Percentiles rank a stretch among this genome's conserved stretches.
Evolutionary conservation across 345 rosid species (phyloP).

Genomic region (Camelina sativa): DNA sequence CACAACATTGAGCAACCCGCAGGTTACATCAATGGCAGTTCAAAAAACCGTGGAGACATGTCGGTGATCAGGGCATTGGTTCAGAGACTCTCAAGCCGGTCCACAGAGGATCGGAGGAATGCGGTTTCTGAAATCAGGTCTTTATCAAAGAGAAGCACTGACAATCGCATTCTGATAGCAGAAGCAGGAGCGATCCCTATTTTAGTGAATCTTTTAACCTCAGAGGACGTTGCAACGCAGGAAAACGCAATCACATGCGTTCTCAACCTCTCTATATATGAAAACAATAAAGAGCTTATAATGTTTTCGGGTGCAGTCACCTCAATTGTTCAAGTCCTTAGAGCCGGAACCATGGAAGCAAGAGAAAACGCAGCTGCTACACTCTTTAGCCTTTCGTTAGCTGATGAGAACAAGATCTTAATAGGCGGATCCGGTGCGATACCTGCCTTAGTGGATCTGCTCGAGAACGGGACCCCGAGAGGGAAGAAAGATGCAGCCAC

Average conservation of each 20-base stretch:
- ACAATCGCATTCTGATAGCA: constrained; percentile 72
- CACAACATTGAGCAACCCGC: constrained; percentile 80
- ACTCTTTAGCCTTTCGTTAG: constrained; percentile 55
- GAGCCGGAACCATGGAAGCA: constrained; percentile 47
- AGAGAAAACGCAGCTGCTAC: constrained; percentile 55
- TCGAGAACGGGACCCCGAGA: constrained; percentile 54
- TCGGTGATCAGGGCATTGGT: constrained; percentile 49
- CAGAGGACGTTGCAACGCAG: constrained; percentile 41
- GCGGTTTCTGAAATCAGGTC: constrained; percentile 84
- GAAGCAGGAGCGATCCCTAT: constrained; percentile 66
- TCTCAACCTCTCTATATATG: constrained; percentile 47
- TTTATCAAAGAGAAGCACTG: constrained; percentile 74
- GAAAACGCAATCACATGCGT: constrained; percentile 45
- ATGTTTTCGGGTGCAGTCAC: constrained; percentile 47
- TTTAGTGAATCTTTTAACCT: constrained; percentile 39
- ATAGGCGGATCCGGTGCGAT: constrained; percentile 65
- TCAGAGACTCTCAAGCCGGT: constrained; percentile 62
- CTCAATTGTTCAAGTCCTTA: constrained; percentile 44
- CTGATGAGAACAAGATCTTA: constrained; percentile 58
- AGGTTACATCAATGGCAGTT: constrained; percentile 62
- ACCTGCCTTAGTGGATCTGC: constrained; percentile 53
- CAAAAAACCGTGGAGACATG: constrained; percentile 69
- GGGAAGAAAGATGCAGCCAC: constrained; percentile 69
- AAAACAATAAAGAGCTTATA: constrained; percentile 46
- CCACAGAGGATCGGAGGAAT: constrained; percentile 68